Conservation (phyloP, 768 basidiomycete genomes). For the Termitomyces sp. region DNA sequence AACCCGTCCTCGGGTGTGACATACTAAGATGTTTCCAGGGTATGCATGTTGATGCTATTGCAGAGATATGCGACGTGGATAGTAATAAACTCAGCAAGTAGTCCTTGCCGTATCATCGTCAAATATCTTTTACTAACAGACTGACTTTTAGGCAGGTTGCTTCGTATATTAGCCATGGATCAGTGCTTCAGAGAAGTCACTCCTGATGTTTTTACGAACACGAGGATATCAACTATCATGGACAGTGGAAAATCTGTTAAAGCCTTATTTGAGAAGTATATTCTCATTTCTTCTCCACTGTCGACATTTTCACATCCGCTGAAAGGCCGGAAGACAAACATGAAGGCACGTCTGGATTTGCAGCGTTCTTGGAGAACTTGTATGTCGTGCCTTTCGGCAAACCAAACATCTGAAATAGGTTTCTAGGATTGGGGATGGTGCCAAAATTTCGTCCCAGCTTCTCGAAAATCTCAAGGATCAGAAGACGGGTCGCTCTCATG, state of each 20-base stretch:
- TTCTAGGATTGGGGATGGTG: constrained; percentile 15
- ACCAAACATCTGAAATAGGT: no score
- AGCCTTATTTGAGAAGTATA: constrained; percentile 18
- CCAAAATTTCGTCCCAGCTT: constrained; percentile 20
- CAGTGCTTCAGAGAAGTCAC: constrained; percentile 31
- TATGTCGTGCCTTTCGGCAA: constrained; percentile 8
- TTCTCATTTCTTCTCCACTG: background rate
- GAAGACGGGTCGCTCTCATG: constrained; percentile 11
- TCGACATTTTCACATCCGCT: background rate
- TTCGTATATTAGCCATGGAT: constrained; percentile 27
- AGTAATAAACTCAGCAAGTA: constrained; percentile 24
- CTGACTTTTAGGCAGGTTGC: constrained; percentile 10
- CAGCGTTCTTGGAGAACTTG: constrained; percentile 21
- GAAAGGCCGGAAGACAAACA: constrained; percentile 24
- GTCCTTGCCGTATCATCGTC: background rate
- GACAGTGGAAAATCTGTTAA: constrained; percentile 23
- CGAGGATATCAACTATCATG: constrained; percentile 25
- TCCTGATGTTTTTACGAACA: constrained; percentile 31
- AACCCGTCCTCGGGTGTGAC: no score
- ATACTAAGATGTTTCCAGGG: no score
- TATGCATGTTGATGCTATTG: no score
- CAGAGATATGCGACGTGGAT: no score
- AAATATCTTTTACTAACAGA: background rate
- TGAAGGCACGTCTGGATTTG: constrained; percentile 20
- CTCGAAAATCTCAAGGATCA: constrained; percentile 22